Evolutionary conservation across 768 basidiomycete genomes (phyloP), one percentile per base, ranked within the genome.

Genomic region (Terana coerulea): DNA sequence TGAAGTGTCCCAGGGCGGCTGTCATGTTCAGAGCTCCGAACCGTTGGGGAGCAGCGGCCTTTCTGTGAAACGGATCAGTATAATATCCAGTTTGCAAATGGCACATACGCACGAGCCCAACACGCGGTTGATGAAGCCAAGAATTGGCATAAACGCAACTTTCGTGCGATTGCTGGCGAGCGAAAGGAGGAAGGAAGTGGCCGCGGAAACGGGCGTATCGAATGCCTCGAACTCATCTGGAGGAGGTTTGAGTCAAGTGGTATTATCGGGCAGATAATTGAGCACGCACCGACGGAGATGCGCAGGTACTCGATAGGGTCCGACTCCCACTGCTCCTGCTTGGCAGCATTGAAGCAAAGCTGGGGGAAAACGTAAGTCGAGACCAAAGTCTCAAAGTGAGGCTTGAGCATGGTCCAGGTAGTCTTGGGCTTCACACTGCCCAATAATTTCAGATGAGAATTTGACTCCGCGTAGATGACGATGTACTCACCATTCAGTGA

Each of bases 1-100:
- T 86, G 71, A 86, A 84, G 0, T 81, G 80, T 0, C 83, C 84
- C 3, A 95, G 76, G 0, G 83, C 82, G 25, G 84, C 78, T 10
- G 83, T 83, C 78, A 94, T 90, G 60, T 88, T 89, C 31, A 95
- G 73, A 2, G 88, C 93, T 40, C 91, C 93, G 60, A 88, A 95
- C 40, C 83, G 80, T 56, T 94, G 84, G 21, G 79, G 69, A 4
- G 88, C 66, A 1, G 79, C 53, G 2, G 83, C 74, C 40, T 72
- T 70, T n/a, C 77, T 77, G 52, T 46, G 3, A 54, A 7, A 22
- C 9, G 5, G 17, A 7, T 22, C 19, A 14, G 50, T 35, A 21
- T 9, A 12, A 46, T 17, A 39, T 10, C 19, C 12, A n/a, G 28
- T 33, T 29, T 34, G 34, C 22, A 12, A 15, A n/a, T 34, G 10